phyloP scores from a whole-genome alignment of 768 basidiomycete genomes.

The Lentinus brumalis region DNA sequence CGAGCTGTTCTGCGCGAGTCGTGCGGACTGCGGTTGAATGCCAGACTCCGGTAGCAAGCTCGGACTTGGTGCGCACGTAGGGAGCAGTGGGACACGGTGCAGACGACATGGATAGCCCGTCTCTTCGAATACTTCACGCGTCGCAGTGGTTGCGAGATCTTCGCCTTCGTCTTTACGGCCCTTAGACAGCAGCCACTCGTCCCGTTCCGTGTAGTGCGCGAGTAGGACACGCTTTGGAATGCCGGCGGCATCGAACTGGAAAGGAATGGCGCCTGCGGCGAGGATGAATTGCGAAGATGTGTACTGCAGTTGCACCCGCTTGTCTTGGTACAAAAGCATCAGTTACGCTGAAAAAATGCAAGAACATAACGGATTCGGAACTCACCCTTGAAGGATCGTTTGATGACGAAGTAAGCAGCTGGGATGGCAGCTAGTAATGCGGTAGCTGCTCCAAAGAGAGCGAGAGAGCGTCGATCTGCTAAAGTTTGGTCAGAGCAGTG shows the following conservation, averaged over 20 bases:
- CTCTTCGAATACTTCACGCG: conserved; percentile 37
- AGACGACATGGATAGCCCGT: conserved; percentile 33
- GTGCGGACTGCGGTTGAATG: conserved; percentile 6
- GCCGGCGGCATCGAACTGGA: conserved; percentile 11
- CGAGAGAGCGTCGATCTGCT: neutral
- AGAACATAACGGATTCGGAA: neutral
- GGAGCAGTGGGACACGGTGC: conserved; percentile 20
- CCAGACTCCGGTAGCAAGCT: neutral
- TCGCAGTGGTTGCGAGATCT: conserved; percentile 27
- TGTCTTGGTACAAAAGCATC: neutral
- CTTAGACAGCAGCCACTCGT: conserved; percentile 34
- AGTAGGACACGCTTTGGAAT: conserved; percentile 10
- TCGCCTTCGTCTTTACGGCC: conserved; percentile 32
- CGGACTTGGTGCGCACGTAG: conserved; percentile 12
- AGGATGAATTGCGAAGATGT: conserved; percentile 12
- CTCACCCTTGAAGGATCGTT: neutral
- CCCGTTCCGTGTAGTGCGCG: conserved; percentile 24
- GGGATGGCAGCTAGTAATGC: neutral
- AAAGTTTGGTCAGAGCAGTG: too few species aligned
- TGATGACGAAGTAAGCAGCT: neutral
- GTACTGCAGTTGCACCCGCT: neutral
- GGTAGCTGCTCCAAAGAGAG: neutral
- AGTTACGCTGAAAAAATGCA: neutral
- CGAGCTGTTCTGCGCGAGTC: conserved; percentile 13
- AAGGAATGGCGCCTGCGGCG: conserved; percentile 16